Percentiles rank a stretch among this genome's conserved stretches.
Evolutionary conservation across 2,329 filamentous ascomycete genomes (phyloP).

Genomic region (Penicillium sp.): DNA sequence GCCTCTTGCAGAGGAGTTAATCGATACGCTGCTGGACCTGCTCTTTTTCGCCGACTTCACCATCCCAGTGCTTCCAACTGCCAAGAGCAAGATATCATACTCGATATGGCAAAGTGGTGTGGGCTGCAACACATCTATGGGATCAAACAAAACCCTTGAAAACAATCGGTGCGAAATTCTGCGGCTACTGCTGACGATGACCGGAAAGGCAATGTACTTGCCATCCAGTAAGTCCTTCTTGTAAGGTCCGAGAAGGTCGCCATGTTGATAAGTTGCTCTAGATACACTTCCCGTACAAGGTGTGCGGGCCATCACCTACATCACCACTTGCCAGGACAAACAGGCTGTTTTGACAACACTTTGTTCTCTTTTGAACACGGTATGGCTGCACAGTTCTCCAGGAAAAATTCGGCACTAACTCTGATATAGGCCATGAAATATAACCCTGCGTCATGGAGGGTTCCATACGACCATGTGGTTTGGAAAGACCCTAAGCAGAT

Average conservation of each 20-base stretch:
- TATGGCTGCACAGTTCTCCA: slow-evolving; percentile 46
- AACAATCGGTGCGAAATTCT: slow-evolving; percentile 89
- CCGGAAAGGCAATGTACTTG: slow-evolving; percentile 92
- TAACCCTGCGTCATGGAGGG: slow-evolving; percentile 88
- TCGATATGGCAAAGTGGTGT: slow-evolving; percentile 98
- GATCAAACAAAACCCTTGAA: slow-evolving; percentile 87
- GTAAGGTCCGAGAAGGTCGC: not conserved
- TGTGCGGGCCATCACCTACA: slow-evolving; percentile 80
- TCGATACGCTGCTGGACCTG: slow-evolving; percentile 84
- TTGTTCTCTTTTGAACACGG: slow-evolving; percentile 91
- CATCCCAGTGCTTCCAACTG: slow-evolving; percentile 68
- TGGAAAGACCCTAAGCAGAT: slow-evolving; percentile 89
- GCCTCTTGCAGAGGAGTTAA: slow-evolving; percentile 86
- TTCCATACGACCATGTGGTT: slow-evolving; percentile 89
- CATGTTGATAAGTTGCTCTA: slow-evolving; percentile 25
- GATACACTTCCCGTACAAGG: slow-evolving; percentile 75
- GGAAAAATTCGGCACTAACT: slow-evolving; percentile 8
- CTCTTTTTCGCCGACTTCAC: slow-evolving; percentile 92
- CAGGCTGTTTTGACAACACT: slow-evolving; percentile 85
- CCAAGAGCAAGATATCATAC: slow-evolving; percentile 80
- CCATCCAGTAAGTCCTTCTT: slow-evolving; percentile 59
- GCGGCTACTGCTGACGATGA: slow-evolving; percentile 78
- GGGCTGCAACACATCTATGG: slow-evolving; percentile 85
- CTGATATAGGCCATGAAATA: slow-evolving; percentile 79
- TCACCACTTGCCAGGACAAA: slow-evolving; percentile 85